These are phyloP conservation scores for Schizochytrium sp. DNA, from an alignment of 108 stramenopile genomes.

Conservation along the genomic window DNA sequence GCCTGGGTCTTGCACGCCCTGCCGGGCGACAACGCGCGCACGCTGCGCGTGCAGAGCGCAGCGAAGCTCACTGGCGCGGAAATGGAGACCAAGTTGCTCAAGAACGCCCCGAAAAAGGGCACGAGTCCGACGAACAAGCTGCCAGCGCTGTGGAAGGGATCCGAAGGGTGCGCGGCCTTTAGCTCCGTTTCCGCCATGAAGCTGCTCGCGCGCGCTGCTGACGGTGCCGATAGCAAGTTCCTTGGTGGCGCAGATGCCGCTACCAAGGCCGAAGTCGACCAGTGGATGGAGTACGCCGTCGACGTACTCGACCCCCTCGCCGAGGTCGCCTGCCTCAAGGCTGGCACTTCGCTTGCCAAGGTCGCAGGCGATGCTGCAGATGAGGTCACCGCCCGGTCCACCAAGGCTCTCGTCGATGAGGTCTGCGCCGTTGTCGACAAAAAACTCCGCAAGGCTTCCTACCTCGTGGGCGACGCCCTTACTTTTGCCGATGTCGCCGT, in stretches of 20 bases:
- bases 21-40: not conserved
- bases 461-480: constrained; percentile 29
- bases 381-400: constrained; percentile 11
- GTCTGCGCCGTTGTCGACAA: not conserved
- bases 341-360: constrained; percentile 20
- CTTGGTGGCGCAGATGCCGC: constrained; percentile 19
- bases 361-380: constrained; percentile 20
- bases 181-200: not conserved
- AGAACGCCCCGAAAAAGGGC: not conserved
- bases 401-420: not conserved
- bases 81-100: not conserved
- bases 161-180: not conserved
- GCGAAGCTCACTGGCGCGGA: not conserved
- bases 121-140: not conserved
- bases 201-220: not conserved
- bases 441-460: not conserved
- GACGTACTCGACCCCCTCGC: constrained; percentile 28
- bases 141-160: not conserved
- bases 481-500: constrained; percentile 49
- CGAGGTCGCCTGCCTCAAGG: constrained; percentile 2
- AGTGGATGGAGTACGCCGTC: constrained; percentile 43
- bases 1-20: not conserved
- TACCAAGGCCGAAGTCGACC: constrained; percentile 33
- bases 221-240: not conserved
- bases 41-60: not conserved